Percentiles rank a stretch among this genome's conserved stretches.
Evolutionary conservation across 331 rosid species (phyloP).

Genomic region (Malus hybrid): DNA sequence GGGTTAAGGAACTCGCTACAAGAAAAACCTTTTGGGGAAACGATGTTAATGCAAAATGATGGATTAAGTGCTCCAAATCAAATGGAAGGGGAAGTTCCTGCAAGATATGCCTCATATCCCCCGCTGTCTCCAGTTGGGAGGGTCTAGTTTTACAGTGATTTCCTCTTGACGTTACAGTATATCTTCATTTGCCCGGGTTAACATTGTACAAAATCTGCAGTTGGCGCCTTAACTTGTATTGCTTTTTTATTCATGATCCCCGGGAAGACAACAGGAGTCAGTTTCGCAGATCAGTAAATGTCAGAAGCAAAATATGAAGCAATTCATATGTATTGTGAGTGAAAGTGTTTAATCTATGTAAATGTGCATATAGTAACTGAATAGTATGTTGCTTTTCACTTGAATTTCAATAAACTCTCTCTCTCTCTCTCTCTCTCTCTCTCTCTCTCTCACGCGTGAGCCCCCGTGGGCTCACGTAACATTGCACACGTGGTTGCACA

Average conservation of each 20-base stretch:
- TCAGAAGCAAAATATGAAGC: slow-evolving; percentile 27
- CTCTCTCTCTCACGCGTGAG: too few species aligned
- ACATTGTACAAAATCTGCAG: slow-evolving; percentile 18
- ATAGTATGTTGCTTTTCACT: slow-evolving; percentile 9
- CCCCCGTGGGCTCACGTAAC: too few species aligned
- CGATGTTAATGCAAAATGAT: slow-evolving; percentile 27
- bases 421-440: neutral
- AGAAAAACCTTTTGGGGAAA: slow-evolving; percentile 34
- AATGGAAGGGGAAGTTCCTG: slow-evolving; percentile 42
- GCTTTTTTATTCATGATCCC: neutral
- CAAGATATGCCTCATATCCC: slow-evolving; percentile 47
- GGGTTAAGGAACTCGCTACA: slow-evolving; percentile 42
- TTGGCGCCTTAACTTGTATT: neutral
- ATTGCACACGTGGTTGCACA: too few species aligned
- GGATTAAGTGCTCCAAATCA: slow-evolving; percentile 32
- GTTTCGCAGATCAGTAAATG: slow-evolving; percentile 6
- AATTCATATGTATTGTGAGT: slow-evolving; percentile 24
- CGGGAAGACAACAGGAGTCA: slow-evolving; percentile 5
- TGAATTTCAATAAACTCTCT: slow-evolving; percentile 1
- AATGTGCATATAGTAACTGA: slow-evolving; percentile 38
- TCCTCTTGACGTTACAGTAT: neutral
- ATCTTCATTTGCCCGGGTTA: slow-evolving; percentile 5
- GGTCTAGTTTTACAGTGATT: slow-evolving; percentile 34
- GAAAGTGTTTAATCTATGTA: slow-evolving; percentile 20
- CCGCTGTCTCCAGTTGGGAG: slow-evolving; percentile 67